Base-by-base conservation (phyloP, 108 stramenopile genomes). In the Conticribra guillardii region DNA sequence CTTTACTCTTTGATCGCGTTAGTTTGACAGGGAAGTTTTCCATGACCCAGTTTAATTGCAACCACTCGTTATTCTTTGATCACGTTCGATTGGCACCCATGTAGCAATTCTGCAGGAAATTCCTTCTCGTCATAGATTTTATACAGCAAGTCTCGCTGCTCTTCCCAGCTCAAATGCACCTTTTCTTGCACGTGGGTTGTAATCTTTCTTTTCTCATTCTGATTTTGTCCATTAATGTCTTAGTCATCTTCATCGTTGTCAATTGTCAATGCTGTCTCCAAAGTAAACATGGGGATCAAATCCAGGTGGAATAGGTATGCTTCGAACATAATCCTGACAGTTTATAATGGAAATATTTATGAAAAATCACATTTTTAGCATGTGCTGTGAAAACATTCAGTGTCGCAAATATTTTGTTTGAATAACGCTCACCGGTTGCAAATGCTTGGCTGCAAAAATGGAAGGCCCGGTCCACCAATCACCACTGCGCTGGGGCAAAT, bases 381-480 rank as follows among this genome's bases (percentile, higher is more conserved):
- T n/a, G n/a, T n/a, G n/a, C n/a, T n/a, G n/a, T n/a, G n/a, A n/a
- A n/a, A n/a, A n/a, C n/a, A n/a, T n/a, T n/a, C n/a, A n/a, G n/a
- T n/a, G n/a, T n/a, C n/a, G n/a, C n/a, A n/a, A n/a, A n/a, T n/a
- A n/a, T n/a, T n/a, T n/a, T 51, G 50, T 18, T 14, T 19, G 50
- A 4, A 51, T 4, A 51, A 4, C 56, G 24, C 56, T 29, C 56
- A 57, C 65, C n/a, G 65, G 65, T 27, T 66, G 65, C 19, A 66
- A 41, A 23, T 66, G 65, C 26, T 66, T 66, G 24, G 61, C 61
- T 47, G 61, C 61, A 62, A 62, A 62, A n/a, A 62, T 62, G 0
- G 61, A 48, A 0, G 61, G 61, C 9, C 65, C 65, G 31, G 65
- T 66, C 65, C 65, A 66, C 65, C 65, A 66, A 51, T 66, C 65